phyloP scores from a whole-genome alignment of 108 stramenopile genomes.

The Cylindrotheca fusiformis region DNA sequence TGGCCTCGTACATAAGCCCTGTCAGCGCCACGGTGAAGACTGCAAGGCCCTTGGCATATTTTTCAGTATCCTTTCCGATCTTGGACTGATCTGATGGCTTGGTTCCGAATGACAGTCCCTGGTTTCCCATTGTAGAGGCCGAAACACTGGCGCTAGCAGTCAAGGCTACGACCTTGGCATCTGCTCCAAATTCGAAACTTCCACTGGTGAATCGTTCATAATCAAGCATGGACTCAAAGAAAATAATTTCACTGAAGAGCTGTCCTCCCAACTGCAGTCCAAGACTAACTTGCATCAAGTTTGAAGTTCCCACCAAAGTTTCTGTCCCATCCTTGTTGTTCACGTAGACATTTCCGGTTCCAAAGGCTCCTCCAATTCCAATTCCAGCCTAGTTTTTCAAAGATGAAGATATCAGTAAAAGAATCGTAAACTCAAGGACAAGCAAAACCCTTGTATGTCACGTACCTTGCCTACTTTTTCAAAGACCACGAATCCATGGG shows the following conservation, averaged over 20 bases:
- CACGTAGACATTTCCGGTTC: conserved; percentile 32
- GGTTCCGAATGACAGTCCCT: conserved; percentile 15
- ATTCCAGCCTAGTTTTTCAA: conserved; percentile 27
- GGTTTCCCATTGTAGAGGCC: conserved; percentile 38
- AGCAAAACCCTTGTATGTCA: too few relatives aligned
- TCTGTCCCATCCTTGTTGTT: conserved; percentile 8
- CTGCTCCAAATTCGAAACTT: conserved; percentile 45
- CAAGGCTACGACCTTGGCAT: conserved; percentile 45
- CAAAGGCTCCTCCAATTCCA: conserved; percentile 39
- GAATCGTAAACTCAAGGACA: too few relatives aligned
- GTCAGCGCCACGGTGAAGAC: conserved; percentile 36
- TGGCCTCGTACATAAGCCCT: conserved; percentile 46
- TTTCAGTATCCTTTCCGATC: conserved; percentile 1
- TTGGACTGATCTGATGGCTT: conserved; percentile 1
- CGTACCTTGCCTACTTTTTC: conserved; percentile 26
- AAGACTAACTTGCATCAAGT: conserved; percentile 25
- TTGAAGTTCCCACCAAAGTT: conserved; percentile 23
- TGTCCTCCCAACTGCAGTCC: conserved; percentile 48
- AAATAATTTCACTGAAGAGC: conserved; percentile 40
- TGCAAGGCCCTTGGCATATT: conserved; percentile 44
- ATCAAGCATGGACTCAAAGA: conserved; percentile 42
- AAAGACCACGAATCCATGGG: conserved; percentile 48
- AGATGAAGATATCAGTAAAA: too few relatives aligned
- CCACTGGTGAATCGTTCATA: conserved; percentile 23
- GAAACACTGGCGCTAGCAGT: conserved; percentile 30